These are phyloP conservation scores for Hyaloscypha bicolor DNA, from an alignment of 495 filamentous ascomycete species.

Conservation along the genomic window DNA sequence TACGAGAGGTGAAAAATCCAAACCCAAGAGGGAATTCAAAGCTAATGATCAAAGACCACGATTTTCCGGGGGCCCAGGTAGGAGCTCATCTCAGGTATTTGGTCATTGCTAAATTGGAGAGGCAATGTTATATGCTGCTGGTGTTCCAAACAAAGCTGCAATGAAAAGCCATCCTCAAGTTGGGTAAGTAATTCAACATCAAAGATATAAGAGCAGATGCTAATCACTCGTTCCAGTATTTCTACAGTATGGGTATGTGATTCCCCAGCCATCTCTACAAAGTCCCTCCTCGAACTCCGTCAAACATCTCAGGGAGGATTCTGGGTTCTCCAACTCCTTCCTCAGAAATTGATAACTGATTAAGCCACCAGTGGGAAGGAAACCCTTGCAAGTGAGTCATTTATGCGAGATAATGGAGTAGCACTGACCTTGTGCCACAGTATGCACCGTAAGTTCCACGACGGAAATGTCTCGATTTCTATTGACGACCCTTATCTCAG, in stretches of 20 bases:
- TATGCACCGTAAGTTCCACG: slow-evolving; percentile 49
- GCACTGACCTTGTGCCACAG: slow-evolving; percentile 24
- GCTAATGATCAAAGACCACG: slow-evolving; percentile 58
- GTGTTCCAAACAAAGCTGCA: slow-evolving; percentile 77
- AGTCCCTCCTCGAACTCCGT: background rate
- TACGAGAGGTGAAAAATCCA: slow-evolving; percentile 47
- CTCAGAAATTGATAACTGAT: background rate
- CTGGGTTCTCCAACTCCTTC: background rate
- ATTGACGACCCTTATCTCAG: slow-evolving; percentile 40
- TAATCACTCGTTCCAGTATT: slow-evolving; percentile 32
- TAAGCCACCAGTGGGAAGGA: slow-evolving; percentile 70
- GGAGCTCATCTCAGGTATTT: slow-evolving; percentile 27
- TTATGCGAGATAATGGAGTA: slow-evolving; percentile 17
- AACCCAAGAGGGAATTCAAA: background rate
- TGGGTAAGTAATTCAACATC: slow-evolving; percentile 45
- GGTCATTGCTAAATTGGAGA: slow-evolving; percentile 37
- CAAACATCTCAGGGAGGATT: background rate
- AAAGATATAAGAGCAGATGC: background rate
- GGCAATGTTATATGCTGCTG: slow-evolving; percentile 96
- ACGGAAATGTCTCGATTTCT: slow-evolving; percentile 12
- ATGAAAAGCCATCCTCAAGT: slow-evolving; percentile 94
- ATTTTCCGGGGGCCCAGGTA: slow-evolving; percentile 92
- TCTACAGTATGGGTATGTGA: slow-evolving; percentile 73
- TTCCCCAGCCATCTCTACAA: background rate
- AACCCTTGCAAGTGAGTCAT: slow-evolving; percentile 75